phyloP scores from a whole-genome alignment of 2,329 filamentous ascomycete genomes.

The Penicillium sp. region DNA sequence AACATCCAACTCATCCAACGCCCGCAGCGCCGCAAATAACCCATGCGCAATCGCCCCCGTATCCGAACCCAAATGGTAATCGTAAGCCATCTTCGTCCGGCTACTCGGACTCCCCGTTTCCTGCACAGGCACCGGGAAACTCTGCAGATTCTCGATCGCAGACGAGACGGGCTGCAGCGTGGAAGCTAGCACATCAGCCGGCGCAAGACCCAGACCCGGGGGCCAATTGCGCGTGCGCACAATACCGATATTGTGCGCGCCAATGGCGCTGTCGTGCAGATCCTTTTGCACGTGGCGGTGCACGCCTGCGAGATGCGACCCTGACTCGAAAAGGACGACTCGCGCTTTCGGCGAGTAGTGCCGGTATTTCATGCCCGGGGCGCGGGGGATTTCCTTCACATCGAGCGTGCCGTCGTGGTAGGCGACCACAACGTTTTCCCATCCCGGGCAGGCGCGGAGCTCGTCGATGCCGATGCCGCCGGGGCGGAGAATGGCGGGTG shows the following conservation, averaged over 20 bases:
- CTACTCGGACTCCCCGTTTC: slow-evolving; percentile 22
- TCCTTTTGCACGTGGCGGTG: slow-evolving; percentile 37
- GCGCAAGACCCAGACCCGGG: slow-evolving; percentile 32
- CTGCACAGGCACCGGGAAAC: slow-evolving; percentile 32
- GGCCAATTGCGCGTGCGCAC: slow-evolving; percentile 44
- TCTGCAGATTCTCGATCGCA: slow-evolving; percentile 28
- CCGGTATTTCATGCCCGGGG: slow-evolving; percentile 98
- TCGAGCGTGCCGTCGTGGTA: slow-evolving; percentile 76
- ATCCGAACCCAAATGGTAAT: slow-evolving; percentile 72
- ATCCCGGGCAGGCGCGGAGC: slow-evolving; percentile 72
- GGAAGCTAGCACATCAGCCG: slow-evolving; percentile 25
- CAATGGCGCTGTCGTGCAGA: slow-evolving; percentile 32
- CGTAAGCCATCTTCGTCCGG: slow-evolving; percentile 53
- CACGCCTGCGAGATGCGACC: slow-evolving; percentile 33
- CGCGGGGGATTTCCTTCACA: slow-evolving; percentile 68
- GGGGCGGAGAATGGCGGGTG: slow-evolving; percentile 80
- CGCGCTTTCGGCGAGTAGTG: slow-evolving; percentile 92
- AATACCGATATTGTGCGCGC: slow-evolving; percentile 40
- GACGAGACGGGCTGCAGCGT: slow-evolving; percentile 27
- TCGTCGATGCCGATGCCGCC: slow-evolving; percentile 85
- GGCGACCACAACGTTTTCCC: slow-evolving; percentile 74
- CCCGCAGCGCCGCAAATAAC: slow-evolving; percentile 82
- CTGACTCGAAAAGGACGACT: slow-evolving; percentile 78
- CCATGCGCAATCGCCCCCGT: slow-evolving; percentile 78
- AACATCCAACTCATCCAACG: slow-evolving; percentile 76